These are phyloP conservation scores for Quercus bicolor DNA, from an alignment of 306 rosid species.

Conservation along the genomic window DNA sequence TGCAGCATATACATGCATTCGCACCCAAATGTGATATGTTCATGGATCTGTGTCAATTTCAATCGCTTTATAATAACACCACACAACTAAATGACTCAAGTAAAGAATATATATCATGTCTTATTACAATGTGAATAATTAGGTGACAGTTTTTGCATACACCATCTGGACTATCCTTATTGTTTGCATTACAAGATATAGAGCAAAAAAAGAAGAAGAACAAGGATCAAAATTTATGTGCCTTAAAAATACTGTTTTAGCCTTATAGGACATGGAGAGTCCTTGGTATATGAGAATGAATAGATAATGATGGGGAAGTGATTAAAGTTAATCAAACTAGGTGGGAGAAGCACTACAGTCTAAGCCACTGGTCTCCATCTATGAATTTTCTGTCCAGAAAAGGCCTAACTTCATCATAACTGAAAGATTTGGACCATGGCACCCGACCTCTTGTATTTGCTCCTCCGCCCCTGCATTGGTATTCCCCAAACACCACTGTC, in stretches of 20 bases:
- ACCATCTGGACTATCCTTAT: not conserved
- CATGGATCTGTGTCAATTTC: not conserved
- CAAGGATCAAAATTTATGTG: not conserved
- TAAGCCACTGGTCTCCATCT: conserved; percentile 76
- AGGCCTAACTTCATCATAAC: conserved; percentile 46
- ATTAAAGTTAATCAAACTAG: not conserved
- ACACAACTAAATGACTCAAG: not conserved
- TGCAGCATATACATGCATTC: not conserved
- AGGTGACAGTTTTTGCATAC: not conserved
- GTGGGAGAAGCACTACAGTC: conserved; percentile 29
- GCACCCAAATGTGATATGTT: no score
- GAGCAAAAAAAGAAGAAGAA: not conserved
- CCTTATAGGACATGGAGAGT: no score
- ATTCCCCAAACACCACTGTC: conserved; percentile 79
- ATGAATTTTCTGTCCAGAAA: conserved; percentile 55
- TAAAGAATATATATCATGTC: not conserved
- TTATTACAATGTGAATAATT: not conserved
- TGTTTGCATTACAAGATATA: not conserved
- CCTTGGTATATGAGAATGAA: no score
- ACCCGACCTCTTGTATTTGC: conserved; percentile 54
- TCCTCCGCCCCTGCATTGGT: conserved; percentile 61
- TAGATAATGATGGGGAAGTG: not conserved
- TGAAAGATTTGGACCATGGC: conserved; percentile 69
- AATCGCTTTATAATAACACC: not conserved
- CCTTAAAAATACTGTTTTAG: not conserved